phyloP scores from a whole-genome alignment of 768 basidiomycete genomes.

The Nidularia pulvinata region DNA sequence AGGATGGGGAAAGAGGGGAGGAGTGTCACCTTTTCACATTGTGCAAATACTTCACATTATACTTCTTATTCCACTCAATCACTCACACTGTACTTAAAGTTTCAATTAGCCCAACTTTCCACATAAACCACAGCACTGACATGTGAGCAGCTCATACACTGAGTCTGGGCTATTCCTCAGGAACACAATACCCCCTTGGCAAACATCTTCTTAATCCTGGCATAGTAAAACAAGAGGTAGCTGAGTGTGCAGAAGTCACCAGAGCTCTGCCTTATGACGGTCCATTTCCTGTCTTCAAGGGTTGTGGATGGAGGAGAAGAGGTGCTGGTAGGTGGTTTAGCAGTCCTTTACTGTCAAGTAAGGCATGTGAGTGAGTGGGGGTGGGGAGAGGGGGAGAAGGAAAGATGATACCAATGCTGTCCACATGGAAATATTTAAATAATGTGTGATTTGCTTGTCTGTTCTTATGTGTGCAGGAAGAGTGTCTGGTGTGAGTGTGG shows the following conservation, averaged over 20 bases:
- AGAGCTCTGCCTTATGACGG: conserved; percentile 50
- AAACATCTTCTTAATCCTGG: conserved; percentile 49
- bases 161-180: conserved; percentile 39
- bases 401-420: conserved; percentile 30
- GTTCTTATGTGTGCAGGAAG: conserved; percentile 33
- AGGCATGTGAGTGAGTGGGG: neutral
- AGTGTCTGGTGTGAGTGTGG: conserved; percentile 39
- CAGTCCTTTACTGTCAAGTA: conserved; percentile 40
- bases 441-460: conserved; percentile 42
- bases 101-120: neutral
- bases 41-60: conserved; percentile 48
- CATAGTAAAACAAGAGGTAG: conserved; percentile 42
- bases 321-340: conserved; percentile 41
- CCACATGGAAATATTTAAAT: conserved; percentile 50
- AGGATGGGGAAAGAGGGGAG: too few relatives aligned
- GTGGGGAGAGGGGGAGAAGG: neutral
- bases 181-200: conserved; percentile 46
- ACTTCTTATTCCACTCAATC: conserved; percentile 39
- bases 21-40: conserved; percentile 37
- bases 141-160: conserved; percentile 35
- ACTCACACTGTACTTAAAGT: conserved; percentile 34
- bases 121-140: conserved; percentile 11
- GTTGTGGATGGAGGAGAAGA: conserved; percentile 34
- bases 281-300: conserved; percentile 42
- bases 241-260: conserved; percentile 51